Evolutionary conservation across 768 basidiomycete species (phyloP).

Genomic region (Auricularia sp.): DNA sequence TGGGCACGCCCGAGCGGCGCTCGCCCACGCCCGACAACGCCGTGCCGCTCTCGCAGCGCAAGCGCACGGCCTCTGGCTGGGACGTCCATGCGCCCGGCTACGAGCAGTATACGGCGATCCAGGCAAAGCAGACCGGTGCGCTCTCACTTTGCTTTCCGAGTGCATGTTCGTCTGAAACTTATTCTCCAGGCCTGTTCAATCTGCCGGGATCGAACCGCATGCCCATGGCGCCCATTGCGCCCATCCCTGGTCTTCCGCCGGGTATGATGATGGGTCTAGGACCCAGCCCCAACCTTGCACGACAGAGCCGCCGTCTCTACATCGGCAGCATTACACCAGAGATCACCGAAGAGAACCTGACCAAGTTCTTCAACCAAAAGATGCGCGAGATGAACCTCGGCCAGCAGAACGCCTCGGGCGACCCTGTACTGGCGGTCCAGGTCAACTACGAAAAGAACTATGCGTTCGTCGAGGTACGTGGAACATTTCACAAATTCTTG

Average conservation of each 20-base stretch:
- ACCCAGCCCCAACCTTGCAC: slow-evolving; percentile 77
- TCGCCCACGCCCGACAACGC: slow-evolving; percentile 87
- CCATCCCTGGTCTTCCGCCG: slow-evolving; percentile 70
- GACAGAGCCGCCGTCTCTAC: slow-evolving; percentile 90
- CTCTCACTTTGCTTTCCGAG: not conserved
- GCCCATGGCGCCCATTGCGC: slow-evolving; percentile 72
- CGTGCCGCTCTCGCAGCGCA: slow-evolving; percentile 72
- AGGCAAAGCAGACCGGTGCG: slow-evolving; percentile 96
- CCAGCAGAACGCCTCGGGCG: slow-evolving; percentile 64
- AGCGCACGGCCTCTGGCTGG: slow-evolving; percentile 88
- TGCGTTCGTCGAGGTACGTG: slow-evolving; percentile 87
- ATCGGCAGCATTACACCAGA: slow-evolving; percentile 94
- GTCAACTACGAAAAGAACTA: slow-evolving; percentile 99
- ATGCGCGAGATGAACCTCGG: slow-evolving; percentile 90
- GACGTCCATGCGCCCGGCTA: slow-evolving; percentile 93
- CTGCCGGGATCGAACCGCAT: slow-evolving; percentile 90
- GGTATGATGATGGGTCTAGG: slow-evolving; percentile 82
- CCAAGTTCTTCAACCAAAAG: slow-evolving; percentile 90
- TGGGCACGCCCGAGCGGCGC: slow-evolving; percentile 65
- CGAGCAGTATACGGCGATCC: slow-evolving; percentile 87
- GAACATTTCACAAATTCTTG: too few species aligned
- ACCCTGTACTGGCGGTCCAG: slow-evolving; percentile 86
- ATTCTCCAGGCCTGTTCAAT: slow-evolving; percentile 74
- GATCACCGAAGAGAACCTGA: slow-evolving; percentile 85
- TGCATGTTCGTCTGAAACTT: slow-evolving; percentile 8